Evolutionary conservation across 2,329 filamentous ascomycete species (phyloP), one percentile per base, ranked within the genome.

Genomic region (Lachnellula subtilissima): DNA sequence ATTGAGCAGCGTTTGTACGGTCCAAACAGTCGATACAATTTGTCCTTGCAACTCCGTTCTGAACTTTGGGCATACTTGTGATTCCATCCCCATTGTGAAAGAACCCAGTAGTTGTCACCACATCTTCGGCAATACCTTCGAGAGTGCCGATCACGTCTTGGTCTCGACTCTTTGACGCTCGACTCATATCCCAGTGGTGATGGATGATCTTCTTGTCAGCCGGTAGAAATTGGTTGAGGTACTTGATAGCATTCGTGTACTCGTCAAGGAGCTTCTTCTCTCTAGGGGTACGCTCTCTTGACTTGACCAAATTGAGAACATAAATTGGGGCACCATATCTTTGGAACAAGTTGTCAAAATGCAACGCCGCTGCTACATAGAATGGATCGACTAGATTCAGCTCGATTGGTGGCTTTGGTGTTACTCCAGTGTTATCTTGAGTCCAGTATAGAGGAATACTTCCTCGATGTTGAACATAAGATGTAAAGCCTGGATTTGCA

Each of bases 1-100:
- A 99, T 69, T 99, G 94, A 1, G 94, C 94, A 2, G 94, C 94
- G 69, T 99, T 99, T 8, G 94, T 99, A 22, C 94, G 87, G 72
- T 99, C 94, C 1, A 99, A 80, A 67, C 94, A 99, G 72, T 99
- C 94, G 65, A 99, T 97, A 71, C 94, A 99, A 69, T 99, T 99
- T 1, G 94, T 99, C 56, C 94, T 84, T 9, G 91, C 93, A 42
- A 99, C 83, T 9, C 94, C 94, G 62, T 96, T 96, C 70, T 99
- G 94, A 1, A 94, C 83, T 35, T 79, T 82, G 3, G 88, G 78
- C 3, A 82, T 78, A 19, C 81, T 82, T 40, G 84, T 83, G 2
- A 79, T 78, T 36, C 84, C 82, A 60, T 92, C 87, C 6, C 92
- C 94, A 64, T 97, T 97, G 57, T 91, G 91, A 71, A 99, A 99